These are phyloP conservation scores for Vitis hybrid DNA, from an alignment of 177 flowering plant genomes.

Conservation along the genomic window DNA sequence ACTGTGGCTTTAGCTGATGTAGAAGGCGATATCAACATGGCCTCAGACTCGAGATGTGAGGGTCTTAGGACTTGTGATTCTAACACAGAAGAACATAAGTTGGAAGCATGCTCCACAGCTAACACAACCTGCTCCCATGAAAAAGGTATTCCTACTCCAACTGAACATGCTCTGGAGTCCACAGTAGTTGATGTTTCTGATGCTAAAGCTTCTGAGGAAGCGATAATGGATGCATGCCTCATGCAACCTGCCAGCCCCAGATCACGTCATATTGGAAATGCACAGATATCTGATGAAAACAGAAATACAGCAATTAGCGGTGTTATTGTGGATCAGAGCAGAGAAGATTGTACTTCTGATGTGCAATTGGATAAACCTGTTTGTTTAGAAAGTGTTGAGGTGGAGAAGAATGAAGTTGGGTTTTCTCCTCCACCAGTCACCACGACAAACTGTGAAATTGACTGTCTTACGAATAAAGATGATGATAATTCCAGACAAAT, in stretches of 20 bases:
- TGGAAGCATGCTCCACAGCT: too few relatives aligned
- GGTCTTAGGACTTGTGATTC: too few relatives aligned
- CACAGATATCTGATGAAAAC: slow-evolving; percentile 4
- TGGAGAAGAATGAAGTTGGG: slow-evolving; percentile 10
- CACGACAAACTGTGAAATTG: slow-evolving; percentile 7
- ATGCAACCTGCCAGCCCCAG: slow-evolving; percentile 5
- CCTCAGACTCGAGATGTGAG: background rate
- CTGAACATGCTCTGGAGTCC: too few relatives aligned
- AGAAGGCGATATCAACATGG: background rate
- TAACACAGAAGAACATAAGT: too few relatives aligned
- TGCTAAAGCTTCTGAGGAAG: too few relatives aligned
- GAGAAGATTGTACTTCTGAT: slow-evolving; percentile 8
- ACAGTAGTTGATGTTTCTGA: too few relatives aligned
- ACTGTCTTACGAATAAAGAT: background rate
- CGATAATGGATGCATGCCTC: slow-evolving; percentile 2
- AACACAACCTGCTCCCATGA: too few relatives aligned
- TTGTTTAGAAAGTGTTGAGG: slow-evolving; percentile 8
- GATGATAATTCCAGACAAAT: slow-evolving; percentile 5
- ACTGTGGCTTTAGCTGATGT: slow-evolving; percentile 10
- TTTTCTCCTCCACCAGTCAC: slow-evolving; percentile 2
- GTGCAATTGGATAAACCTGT: slow-evolving; percentile 2
- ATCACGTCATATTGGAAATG: slow-evolving; percentile 4
- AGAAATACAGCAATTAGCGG: background rate
- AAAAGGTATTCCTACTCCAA: too few relatives aligned
- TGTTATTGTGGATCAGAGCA: slow-evolving; percentile 6